phyloP scores from a whole-genome alignment of 768 basidiomycete species.

The Leccinum olivaceopallidum region DNA sequence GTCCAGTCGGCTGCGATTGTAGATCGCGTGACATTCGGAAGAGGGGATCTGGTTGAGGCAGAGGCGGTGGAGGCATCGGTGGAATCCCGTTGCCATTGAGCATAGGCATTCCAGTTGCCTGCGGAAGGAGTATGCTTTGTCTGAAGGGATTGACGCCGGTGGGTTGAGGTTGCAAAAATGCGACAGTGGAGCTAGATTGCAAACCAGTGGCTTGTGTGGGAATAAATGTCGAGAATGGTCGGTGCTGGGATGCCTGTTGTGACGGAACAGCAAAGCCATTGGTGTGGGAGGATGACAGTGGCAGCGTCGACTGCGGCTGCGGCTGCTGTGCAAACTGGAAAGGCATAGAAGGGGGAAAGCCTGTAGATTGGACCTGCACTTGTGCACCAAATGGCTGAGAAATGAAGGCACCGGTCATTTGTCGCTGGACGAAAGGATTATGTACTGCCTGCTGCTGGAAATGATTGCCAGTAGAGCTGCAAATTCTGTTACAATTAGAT shows the following conservation, averaged over 20 bases:
- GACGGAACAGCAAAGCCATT: conserved; percentile 36
- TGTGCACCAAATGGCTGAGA: conserved; percentile 46
- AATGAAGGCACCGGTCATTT: conserved; percentile 47
- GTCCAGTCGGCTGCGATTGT: conserved; percentile 18
- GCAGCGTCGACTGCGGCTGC: conserved; percentile 18
- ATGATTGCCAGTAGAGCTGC: conserved; percentile 49
- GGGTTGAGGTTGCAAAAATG: conserved; percentile 51
- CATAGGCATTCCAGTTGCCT: conserved; percentile 57
- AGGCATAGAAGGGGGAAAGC: conserved; percentile 48
- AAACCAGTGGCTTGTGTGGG: conserved; percentile 55
- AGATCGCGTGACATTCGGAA: conserved; percentile 13
- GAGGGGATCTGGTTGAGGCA: conserved; percentile 9
- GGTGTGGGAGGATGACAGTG: conserved; percentile 11
- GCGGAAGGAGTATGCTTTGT: conserved; percentile 70
- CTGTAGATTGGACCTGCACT: conserved; percentile 56
- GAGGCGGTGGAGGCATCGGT: conserved; percentile 11
- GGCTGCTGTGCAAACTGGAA: conserved; percentile 33
- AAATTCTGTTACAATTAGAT: conserved; percentile 13
- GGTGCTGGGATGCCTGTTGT: conserved; percentile 43
- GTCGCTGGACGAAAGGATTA: conserved; percentile 78
- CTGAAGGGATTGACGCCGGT: conserved; percentile 84
- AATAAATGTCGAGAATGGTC: conserved; percentile 55
- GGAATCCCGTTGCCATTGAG: conserved; percentile 36
- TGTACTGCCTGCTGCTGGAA: conserved; percentile 58
- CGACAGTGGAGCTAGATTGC: conserved; percentile 39